Base-by-base conservation (phyloP, 441 rosid species). In the Croton setiger region DNA sequence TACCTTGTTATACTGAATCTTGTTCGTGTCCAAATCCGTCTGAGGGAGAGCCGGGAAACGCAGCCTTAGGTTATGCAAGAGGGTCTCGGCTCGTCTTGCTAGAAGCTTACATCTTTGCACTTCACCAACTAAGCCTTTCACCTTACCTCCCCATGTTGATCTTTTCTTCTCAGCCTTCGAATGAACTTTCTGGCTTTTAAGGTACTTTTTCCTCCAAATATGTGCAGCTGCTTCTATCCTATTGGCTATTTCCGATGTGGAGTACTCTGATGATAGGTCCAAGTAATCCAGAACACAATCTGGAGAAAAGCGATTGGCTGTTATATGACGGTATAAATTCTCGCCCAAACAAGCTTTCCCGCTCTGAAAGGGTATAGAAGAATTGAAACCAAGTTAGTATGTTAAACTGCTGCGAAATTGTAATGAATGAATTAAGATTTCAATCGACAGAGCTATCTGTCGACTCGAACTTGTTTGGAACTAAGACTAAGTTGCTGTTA, bases 41-140 rank as follows among this genome's bases (percentile, higher is more conserved):
- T 93, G 98, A 10, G 98, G 96, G 20, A 93, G 98, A 39, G 89
- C 91, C 39, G 96, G 94, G 73, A 85, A 93, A 56, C 93, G 97
- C 68, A 82, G 80, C 86, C 83, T 83, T 68, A 93, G 68, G 83
- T 81, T 84, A 72, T 83, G 84, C 69, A 87, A 69, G 68, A 89
- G 86, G 44, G 81, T 85, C 77, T 91, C 90, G 18, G 96, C 98
- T 73, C 96, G 80, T 74, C 80, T 83, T 66, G 90, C 86, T 10
- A 91, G 89, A 66, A 76, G 77, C 60, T 84, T 74, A 47, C 78
- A 86, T 79, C 81, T 89, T 36, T 77, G 85, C n/a, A 58, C 48
- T 75, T 84, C 92, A n/a, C 81, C 76, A 65, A 86, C 95, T 37
- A 88, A 86, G 47, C 88, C 91, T 78, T 87, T 89, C 35, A 91